These are phyloP conservation scores for Didymellaceae sp. DNA, from an alignment of 2,329 filamentous ascomycete genomes.

Conservation along the genomic window DNA sequence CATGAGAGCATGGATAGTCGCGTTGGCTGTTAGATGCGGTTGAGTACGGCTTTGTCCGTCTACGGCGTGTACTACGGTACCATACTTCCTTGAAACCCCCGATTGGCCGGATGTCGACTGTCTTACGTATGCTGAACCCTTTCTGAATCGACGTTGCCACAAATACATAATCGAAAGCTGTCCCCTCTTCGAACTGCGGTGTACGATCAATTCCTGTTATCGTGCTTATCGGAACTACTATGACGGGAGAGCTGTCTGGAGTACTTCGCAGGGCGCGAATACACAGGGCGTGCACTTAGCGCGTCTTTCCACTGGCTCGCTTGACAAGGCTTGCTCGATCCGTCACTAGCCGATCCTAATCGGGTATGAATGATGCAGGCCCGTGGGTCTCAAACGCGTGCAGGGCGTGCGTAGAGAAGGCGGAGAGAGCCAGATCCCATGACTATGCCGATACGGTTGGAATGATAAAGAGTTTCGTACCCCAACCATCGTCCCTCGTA, in stretches of 20 bases:
- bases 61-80: conserved; percentile 7
- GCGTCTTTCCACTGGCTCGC: conserved; percentile 22
- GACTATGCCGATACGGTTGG: conserved; percentile 8
- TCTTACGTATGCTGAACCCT: conserved; percentile 30
- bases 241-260: conserved; percentile 11
- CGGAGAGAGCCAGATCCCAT: conserved; percentile 6
- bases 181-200: neutral
- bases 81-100: conserved; percentile 17
- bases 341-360: conserved; percentile 43
- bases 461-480: conserved; percentile 16
- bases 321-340: conserved; percentile 33
- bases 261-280: conserved; percentile 24
- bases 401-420: conserved; percentile 33
- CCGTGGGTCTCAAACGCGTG: conserved; percentile 24
- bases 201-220: neutral
- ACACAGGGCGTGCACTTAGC: conserved; percentile 21
- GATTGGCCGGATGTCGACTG: conserved; percentile 26
- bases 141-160: conserved; percentile 4
- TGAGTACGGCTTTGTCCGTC: conserved; percentile 20
- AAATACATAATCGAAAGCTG: neutral
- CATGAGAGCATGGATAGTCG: too few species aligned
- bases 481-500: neutral
- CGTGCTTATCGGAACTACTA: neutral
- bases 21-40: neutral
- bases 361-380: conserved; percentile 27